Evolutionary conservation across 2,329 filamentous ascomycete species (phyloP), one percentile per base, ranked within the genome.

Genomic region (Fusarium lateritium): DNA sequence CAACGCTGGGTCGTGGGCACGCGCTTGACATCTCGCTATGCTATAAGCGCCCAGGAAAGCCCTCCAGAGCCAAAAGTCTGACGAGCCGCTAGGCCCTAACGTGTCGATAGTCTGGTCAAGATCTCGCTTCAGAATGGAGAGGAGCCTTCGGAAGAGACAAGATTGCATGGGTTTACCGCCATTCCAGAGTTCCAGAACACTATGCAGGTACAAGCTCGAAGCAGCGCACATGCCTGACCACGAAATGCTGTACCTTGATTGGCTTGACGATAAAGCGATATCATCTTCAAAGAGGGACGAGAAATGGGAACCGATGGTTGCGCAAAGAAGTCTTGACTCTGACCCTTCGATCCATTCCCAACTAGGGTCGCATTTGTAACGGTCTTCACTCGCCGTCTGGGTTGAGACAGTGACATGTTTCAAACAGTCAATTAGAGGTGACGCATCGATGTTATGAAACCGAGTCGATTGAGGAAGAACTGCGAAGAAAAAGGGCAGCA

Each of bases 341-440:
- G 72, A 71, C 7, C 72, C 72, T 10, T 74, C 72, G 0, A 59
- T 55, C 72, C 72, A 74, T 9, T 71, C 65, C 58, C 62, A 61
- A 6, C 65, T 47, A 11, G 72, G 71, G 28, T 74, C 72, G n/a
- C 49, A 46, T 4, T 62, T 44, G 5, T 43, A 42, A 4, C 39
- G 22, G 1, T 68, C 60, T 1, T 45, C 26, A 0, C n/a, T 50
- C 0, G 31, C 45, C 7, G 57, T 55, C 1, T 69, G 38, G 2
- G 38, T 62, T 4, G 67, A 62, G 0, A 13, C 46, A 0, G 70
- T 74, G 0, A 73, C 24, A 17, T 47, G 54, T 11, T 61, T 65
- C 2, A 74, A 33, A 19, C 66, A 72, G 6, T 71, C 60, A 1
- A 74, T 31, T 5, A 74, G 49, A 0, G 53, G 33, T 0, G 42